Percentiles rank a stretch among this genome's conserved stretches.
These are phyloP conservation scores for Trametes cinnabarina DNA, from an alignment of 768 basidiomycete genomes.

Conservation along the genomic window DNA sequence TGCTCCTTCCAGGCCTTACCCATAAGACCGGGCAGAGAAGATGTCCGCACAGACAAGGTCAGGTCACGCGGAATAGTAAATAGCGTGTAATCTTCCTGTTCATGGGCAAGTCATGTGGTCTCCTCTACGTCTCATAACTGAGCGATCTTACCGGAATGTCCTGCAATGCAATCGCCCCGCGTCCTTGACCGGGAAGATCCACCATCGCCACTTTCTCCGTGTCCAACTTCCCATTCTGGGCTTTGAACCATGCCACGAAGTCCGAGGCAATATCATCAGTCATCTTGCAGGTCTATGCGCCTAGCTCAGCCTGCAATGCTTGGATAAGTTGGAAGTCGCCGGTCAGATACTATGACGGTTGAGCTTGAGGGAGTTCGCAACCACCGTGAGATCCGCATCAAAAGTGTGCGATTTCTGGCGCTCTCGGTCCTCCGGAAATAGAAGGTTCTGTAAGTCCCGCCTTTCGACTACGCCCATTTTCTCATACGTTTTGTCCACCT, in stretches of 20 bases:
- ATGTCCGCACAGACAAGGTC: conserved; percentile 79
- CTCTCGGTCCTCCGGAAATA: neutral
- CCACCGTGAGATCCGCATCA: neutral
- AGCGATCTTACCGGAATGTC: conserved; percentile 61
- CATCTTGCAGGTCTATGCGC: neutral
- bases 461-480: too few species aligned
- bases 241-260: conserved; percentile 61
- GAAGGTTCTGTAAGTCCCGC: conserved; percentile 5
- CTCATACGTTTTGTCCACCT: too few species aligned
- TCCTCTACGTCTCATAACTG: neutral
- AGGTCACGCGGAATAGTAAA: conserved; percentile 80
- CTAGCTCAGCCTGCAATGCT: too few species aligned
- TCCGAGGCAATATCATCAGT: neutral
- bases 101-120: neutral
- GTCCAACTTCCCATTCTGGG: conserved; percentile 52
- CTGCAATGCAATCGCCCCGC: conserved; percentile 70
- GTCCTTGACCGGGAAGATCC: conserved; percentile 52
- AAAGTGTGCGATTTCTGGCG: neutral
- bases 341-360: neutral
- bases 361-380: neutral
- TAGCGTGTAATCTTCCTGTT: conserved; percentile 68
- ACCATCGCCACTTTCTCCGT: conserved; percentile 43
- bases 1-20: conserved; percentile 63
- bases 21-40: conserved; percentile 57
- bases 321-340: too few species aligned